phyloP scores from a whole-genome alignment of 208 protist genomes.

The Tritrichomonas foetus region DNA sequence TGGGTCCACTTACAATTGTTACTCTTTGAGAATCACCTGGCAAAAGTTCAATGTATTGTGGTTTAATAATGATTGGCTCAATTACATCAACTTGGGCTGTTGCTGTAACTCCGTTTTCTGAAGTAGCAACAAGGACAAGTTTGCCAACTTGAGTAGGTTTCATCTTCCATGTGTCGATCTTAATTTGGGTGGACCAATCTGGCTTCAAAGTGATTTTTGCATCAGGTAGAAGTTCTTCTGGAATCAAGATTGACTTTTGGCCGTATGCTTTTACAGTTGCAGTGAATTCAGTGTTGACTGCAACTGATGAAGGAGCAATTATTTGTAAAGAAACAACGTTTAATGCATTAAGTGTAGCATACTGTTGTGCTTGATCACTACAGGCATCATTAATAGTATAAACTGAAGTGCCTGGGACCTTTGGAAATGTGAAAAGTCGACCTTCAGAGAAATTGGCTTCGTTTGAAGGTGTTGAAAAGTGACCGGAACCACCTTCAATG shows the following conservation, averaged over 20 bases:
- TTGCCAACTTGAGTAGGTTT: not conserved
- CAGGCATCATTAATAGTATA: not conserved
- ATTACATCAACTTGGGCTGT: not conserved
- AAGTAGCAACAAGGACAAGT: not conserved
- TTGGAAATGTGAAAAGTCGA: not conserved
- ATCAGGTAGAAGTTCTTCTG: not conserved
- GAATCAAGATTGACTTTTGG: not conserved
- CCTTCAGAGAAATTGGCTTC: not conserved
- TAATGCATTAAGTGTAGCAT: not conserved
- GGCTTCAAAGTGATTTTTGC: not conserved
- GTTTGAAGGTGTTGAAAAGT: not conserved
- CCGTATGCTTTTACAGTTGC: not conserved
- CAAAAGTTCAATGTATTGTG: not conserved
- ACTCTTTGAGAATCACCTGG: not conserved
- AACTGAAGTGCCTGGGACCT: not conserved
- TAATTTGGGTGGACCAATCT: not conserved
- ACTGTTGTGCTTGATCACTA: not conserved
- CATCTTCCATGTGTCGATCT: not conserved
- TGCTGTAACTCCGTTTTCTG: not conserved
- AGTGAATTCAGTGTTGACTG: not conserved
- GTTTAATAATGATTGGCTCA: not conserved
- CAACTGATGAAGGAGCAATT: not conserved
- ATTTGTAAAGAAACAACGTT: not conserved
- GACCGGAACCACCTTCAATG: not conserved
- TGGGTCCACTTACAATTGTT: not conserved